Percentiles rank a stretch among this genome's conserved stretches.
phyloP scores from a whole-genome alignment of 2,329 filamentous ascomycete genomes.

The Venturia pyrina region DNA sequence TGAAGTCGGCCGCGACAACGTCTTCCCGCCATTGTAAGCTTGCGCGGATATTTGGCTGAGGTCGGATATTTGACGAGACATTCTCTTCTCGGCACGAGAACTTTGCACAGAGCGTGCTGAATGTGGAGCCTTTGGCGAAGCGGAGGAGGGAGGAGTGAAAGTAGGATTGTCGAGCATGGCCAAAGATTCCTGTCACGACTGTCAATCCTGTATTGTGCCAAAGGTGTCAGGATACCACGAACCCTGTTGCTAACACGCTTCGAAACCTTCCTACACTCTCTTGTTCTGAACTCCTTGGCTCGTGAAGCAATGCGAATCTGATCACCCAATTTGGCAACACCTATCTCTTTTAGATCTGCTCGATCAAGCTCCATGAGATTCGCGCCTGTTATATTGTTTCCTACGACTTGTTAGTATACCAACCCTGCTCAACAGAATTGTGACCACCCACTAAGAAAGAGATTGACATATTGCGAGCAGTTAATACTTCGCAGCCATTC shows the following conservation, averaged over 20 bases:
- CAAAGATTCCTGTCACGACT: constrained; percentile 60
- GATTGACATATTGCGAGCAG: constrained; percentile 83
- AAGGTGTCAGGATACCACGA: constrained; percentile 24
- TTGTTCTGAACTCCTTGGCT: constrained; percentile 39
- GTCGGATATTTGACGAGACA: constrained; percentile 37
- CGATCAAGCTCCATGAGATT: constrained; percentile 96
- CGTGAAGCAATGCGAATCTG: constrained; percentile 65
- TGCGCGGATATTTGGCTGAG: constrained; percentile 31
- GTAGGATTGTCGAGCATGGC: constrained; percentile 62
- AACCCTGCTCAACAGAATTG: constrained; percentile 12
- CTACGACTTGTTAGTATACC: constrained; percentile 25
- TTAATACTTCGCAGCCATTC: constrained; percentile 88
- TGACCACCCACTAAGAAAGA: constrained; percentile 55
- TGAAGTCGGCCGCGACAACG: constrained; percentile 59
- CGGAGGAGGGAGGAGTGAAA: constrained; percentile 51
- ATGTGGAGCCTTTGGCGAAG: constrained; percentile 53
- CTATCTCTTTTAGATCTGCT: constrained; percentile 92
- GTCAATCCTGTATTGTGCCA: constrained; percentile 14
- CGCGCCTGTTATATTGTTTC: constrained; percentile 95
- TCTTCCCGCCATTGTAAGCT: constrained; percentile 30
- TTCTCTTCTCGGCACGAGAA: constrained; percentile 37
- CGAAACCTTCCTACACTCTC: constrained; percentile 38
- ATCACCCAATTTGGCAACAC: constrained; percentile 95
- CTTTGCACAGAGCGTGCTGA: constrained; percentile 38
- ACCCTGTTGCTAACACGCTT: constrained; percentile 70